phyloP scores from a whole-genome alignment of 164 flowering plant species.

The Sedum album region DNA sequence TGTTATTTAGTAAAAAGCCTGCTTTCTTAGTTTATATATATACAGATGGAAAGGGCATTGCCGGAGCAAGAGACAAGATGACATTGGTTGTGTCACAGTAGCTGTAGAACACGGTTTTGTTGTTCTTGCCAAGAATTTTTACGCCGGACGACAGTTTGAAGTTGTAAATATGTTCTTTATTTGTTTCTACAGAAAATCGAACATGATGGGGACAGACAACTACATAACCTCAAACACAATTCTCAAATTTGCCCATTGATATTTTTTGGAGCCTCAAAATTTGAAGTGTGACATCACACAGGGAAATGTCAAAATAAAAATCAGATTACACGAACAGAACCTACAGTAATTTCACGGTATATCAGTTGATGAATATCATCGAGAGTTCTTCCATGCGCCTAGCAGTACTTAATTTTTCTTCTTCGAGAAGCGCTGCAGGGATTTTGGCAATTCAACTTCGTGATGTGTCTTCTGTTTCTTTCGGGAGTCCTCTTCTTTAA shows the following conservation, averaged over 20 bases:
- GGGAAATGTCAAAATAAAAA: too few relatives aligned
- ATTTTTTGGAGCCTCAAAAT: too few relatives aligned
- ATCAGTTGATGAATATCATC: not conserved
- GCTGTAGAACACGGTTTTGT: not conserved
- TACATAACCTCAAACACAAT: too few relatives aligned
- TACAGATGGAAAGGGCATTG: not conserved
- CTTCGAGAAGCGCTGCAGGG: conserved; percentile 53
- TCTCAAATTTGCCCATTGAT: too few relatives aligned
- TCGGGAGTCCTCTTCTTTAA: conserved; percentile 25
- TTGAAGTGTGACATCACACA: too few relatives aligned
- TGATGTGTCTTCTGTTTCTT: conserved; percentile 41
- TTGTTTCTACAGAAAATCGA: not conserved
- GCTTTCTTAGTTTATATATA: not conserved
- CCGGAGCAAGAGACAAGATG: not conserved
- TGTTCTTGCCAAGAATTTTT: not conserved
- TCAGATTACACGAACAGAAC: too few relatives aligned
- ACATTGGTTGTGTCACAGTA: not conserved
- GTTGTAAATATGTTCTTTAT: not conserved
- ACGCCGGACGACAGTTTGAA: not conserved
- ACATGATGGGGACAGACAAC: too few relatives aligned
- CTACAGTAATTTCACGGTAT: too few relatives aligned
- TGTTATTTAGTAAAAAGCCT: not conserved
- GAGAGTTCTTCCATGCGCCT: not conserved
- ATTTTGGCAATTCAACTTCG: conserved; percentile 34
- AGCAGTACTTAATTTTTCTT: conserved; percentile 16